Percentiles rank a stretch among this genome's conserved stretches.
Conservation (phyloP, 139 green algal genomes). For the Auxenochlorella protothecoides region DNA sequence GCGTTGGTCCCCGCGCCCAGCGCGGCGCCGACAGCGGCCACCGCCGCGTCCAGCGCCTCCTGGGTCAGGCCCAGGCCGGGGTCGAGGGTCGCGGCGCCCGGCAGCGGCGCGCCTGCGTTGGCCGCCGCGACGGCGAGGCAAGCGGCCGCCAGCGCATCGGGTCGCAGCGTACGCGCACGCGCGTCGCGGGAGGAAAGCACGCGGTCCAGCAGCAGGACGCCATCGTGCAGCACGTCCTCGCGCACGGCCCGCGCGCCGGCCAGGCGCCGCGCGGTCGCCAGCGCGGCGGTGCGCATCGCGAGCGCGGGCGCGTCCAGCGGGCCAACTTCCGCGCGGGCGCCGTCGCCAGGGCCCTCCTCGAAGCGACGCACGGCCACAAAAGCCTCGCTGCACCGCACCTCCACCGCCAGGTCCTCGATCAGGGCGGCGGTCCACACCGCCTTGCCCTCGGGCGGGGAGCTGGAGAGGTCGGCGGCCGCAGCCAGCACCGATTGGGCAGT, state of each 20-base stretch:
- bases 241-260: slow-evolving; percentile 17
- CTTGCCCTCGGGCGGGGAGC: not conserved
- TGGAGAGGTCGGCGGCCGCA: slow-evolving; percentile 1
- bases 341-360: slow-evolving; percentile 25
- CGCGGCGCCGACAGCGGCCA: slow-evolving; percentile 3
- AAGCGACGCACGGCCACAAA: slow-evolving; percentile 57
- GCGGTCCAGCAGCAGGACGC: slow-evolving; percentile 52
- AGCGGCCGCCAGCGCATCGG: slow-evolving; percentile 21
- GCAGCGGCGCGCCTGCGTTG: slow-evolving; percentile 1
- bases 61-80: slow-evolving; percentile 10
- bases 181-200: slow-evolving; percentile 26
- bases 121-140: slow-evolving; percentile 18
- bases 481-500: slow-evolving; percentile 4
- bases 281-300: not conserved
- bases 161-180: slow-evolving; percentile 3
- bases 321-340: not conserved
- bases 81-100: slow-evolving; percentile 5
- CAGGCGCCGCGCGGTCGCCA: not conserved
- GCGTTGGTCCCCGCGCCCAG: slow-evolving; percentile 19
- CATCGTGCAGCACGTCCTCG: slow-evolving; percentile 47
- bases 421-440: not conserved
- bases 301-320: not conserved
- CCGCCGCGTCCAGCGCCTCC: slow-evolving; percentile 12
- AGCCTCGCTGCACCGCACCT: slow-evolving; percentile 54
- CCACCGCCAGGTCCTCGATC: slow-evolving; percentile 36